These are phyloP conservation scores for Bisporella sp. DNA, from an alignment of 2,329 filamentous ascomycete species.

Conservation along the genomic window DNA sequence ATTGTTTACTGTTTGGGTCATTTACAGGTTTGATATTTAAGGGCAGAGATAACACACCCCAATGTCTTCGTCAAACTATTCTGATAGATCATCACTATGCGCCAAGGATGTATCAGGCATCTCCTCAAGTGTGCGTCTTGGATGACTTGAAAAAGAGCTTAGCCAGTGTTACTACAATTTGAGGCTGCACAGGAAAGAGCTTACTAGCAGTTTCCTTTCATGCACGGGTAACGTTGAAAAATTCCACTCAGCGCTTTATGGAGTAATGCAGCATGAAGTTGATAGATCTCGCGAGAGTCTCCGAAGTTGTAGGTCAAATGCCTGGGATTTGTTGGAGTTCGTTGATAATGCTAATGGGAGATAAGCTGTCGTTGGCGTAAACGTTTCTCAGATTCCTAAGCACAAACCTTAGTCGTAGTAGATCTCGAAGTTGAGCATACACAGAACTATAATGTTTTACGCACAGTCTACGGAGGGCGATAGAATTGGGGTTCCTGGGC, in stretches of 20 bases:
- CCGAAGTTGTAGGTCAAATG: neutral
- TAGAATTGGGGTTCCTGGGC: neutral
- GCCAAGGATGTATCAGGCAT: neutral
- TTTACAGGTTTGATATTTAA: neutral
- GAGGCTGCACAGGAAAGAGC: neutral
- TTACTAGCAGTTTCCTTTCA: neutral
- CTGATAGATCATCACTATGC: neutral
- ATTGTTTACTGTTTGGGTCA: neutral
- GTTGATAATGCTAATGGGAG: neutral
- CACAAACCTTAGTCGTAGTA: neutral
- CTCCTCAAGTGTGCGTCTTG: neutral
- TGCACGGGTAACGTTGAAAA: neutral
- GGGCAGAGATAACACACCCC: neutral
- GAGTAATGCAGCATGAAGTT: neutral
- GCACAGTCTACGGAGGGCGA: neutral
- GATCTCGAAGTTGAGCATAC: neutral
- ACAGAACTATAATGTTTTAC: neutral
- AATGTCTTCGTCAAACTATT: neutral
- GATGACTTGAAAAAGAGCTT: neutral
- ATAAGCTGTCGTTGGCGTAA: neutral
- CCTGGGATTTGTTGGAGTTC: neutral
- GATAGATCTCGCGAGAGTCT: neutral
- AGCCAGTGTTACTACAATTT: neutral
- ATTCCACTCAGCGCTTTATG: neutral
- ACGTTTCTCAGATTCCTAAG: neutral